These are phyloP conservation scores for Zangia roseola DNA, from an alignment of 768 basidiomycete genomes.

Conservation along the genomic window DNA sequence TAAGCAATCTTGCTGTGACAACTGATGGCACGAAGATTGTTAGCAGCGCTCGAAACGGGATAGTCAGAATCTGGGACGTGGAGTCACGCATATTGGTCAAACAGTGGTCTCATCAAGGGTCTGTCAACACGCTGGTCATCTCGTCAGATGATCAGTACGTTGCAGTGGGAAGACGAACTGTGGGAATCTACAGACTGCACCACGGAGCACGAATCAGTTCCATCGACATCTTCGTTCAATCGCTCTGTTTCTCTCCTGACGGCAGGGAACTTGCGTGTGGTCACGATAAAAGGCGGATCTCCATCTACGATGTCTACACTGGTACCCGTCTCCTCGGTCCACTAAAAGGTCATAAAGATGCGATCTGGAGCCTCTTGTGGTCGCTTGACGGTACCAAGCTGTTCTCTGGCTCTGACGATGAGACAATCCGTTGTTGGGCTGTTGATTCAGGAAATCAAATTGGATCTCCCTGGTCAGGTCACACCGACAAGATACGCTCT, in stretches of 20 bases:
- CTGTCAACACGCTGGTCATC: neutral
- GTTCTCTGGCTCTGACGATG: neutral
- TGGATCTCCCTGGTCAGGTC: neutral
- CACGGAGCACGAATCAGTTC: neutral
- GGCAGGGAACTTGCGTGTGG: neutral
- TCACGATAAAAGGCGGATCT: too few relatives aligned
- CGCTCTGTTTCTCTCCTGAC: neutral
- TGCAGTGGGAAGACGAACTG: neutral
- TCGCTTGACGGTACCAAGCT: neutral
- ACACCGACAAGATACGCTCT: neutral
- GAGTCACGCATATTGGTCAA: neutral
- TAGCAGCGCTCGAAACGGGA: neutral
- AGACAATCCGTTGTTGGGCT: neutral
- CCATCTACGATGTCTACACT: neutral
- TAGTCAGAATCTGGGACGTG: neutral
- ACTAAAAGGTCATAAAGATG: neutral
- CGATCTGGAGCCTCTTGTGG: neutral
- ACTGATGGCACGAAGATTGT: slow-evolving; percentile 1
- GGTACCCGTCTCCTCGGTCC: neutral
- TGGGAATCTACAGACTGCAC: too few relatives aligned
- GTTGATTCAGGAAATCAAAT: neutral
- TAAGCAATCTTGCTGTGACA: neutral
- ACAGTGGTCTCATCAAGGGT: neutral
- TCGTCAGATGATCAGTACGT: neutral
- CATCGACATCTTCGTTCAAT: neutral